A percentile compares a stretch with the other conserved stretches of the same genome.
phyloP scores from a whole-genome alignment of 2,329 filamentous ascomycete species.

The Penicillium freii region DNA sequence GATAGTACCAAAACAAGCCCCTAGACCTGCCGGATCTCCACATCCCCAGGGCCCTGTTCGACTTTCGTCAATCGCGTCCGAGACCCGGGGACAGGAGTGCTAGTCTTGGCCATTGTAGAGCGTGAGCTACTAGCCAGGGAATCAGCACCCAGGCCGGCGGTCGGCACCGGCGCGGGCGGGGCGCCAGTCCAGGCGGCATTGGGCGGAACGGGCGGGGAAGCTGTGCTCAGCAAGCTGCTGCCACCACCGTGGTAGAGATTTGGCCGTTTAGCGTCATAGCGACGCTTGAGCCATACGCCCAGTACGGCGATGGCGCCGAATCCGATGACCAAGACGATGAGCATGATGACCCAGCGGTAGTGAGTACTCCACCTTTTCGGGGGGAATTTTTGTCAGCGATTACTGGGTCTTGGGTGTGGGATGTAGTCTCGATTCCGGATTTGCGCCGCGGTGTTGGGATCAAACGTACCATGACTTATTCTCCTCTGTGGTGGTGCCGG shows the following conservation, averaged over 20 bases:
- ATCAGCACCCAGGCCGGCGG: constrained; percentile 13
- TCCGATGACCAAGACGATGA: constrained; percentile 69
- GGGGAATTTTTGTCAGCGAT: not conserved
- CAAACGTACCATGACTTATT: constrained; percentile 29
- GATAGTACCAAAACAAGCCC: constrained; percentile 6
- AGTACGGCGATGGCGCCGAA: constrained; percentile 66
- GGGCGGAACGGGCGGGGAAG: constrained; percentile 14
- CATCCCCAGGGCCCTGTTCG: constrained; percentile 16
- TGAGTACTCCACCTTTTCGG: constrained; percentile 50
- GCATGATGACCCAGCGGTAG: constrained; percentile 78
- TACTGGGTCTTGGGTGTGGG: not conserved
- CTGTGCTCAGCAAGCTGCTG: constrained; percentile 21
- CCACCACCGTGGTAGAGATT: constrained; percentile 33
- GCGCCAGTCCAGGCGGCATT: constrained; percentile 20
- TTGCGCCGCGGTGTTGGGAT: not conserved
- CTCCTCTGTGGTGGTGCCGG: constrained; percentile 6
- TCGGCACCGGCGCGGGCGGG: constrained; percentile 12
- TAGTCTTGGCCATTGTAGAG: constrained; percentile 23
- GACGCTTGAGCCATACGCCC: constrained; percentile 69
- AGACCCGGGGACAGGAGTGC: constrained; percentile 5
- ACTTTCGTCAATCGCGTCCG: constrained; percentile 27
- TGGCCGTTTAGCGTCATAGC: constrained; percentile 63
- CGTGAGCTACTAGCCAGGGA: constrained; percentile 33
- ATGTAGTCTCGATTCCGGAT: not conserved
- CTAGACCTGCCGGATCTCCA: constrained; percentile 29